A percentile compares a stretch with the other conserved stretches of the same genome.
These are phyloP conservation scores for Acanthamoeba rhysodes DNA, from an alignment of 208 protist genomes.

Conservation along the genomic window DNA sequence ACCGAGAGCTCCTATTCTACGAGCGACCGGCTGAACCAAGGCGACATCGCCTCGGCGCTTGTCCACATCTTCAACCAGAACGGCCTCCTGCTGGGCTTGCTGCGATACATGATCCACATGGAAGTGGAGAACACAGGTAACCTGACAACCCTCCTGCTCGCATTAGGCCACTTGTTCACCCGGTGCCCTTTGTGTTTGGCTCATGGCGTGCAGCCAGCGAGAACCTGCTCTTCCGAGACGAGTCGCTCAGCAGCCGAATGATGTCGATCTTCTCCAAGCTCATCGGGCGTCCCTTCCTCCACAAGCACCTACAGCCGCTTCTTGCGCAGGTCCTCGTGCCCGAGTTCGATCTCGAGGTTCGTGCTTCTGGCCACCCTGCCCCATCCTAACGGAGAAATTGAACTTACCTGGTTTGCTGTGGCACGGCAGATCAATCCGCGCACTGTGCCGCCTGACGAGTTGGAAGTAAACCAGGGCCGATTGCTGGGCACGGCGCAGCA, in stretches of 20 bases:
- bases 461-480: not conserved
- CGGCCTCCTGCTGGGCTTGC: constrained; percentile 38
- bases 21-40: constrained; percentile 32
- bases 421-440: not conserved
- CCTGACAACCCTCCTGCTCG: not conserved
- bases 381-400: not conserved
- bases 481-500: constrained; percentile 7
- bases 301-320: constrained; percentile 28
- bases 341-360: constrained; percentile 66
- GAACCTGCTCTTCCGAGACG: constrained; percentile 56
- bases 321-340: constrained; percentile 35
- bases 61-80: constrained; percentile 69
- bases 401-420: not conserved
- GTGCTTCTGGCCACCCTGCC: not conserved
- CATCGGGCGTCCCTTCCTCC: constrained; percentile 29
- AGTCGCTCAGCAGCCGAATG: constrained; percentile 51
- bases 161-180: too few species aligned
- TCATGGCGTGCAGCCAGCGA: not conserved
- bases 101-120: constrained; percentile 59
- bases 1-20: constrained; percentile 53
- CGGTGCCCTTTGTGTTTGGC: not conserved
- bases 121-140: constrained; percentile 70
- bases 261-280: constrained; percentile 69
- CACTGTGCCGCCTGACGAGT: not conserved
- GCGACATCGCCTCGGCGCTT: constrained; percentile 50